Conservation (phyloP, 129 eudicot genomes). For the Chrysanthemum lavandulifolium region DNA sequence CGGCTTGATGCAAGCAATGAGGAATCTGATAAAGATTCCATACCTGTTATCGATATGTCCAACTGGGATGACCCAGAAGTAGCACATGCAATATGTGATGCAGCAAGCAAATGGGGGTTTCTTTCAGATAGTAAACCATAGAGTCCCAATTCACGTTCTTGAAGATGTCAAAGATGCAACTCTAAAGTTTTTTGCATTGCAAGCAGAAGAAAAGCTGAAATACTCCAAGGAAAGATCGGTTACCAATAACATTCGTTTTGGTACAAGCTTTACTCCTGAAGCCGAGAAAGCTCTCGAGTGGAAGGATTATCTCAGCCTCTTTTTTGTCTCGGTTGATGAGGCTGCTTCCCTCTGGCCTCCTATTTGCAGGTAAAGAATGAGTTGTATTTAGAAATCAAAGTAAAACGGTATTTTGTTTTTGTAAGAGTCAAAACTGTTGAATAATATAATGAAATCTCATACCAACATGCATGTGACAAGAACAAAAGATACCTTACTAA, state of each 20-base stretch:
- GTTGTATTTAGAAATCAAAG: background rate
- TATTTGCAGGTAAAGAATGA: conserved; percentile 4
- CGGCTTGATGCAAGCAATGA: background rate
- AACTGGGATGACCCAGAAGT: background rate
- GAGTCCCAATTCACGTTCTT: conserved; percentile 5
- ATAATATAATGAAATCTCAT: too few relatives aligned
- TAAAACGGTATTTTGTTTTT: background rate
- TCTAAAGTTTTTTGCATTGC: too few relatives aligned
- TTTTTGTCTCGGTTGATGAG: too few relatives aligned
- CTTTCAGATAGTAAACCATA: conserved; percentile 4
- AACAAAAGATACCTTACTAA: too few relatives aligned
- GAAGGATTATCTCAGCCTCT: too few relatives aligned
- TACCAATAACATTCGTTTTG: conserved; percentile 6
- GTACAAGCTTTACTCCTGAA: conserved; percentile 9
- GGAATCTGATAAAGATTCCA: background rate
- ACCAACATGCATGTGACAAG: too few relatives aligned
- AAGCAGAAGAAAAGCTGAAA: background rate
- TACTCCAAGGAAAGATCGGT: conserved; percentile 9
- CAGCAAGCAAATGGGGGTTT: background rate
- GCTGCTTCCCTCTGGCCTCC: background rate
- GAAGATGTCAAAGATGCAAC: background rate
- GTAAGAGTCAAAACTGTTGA: background rate
- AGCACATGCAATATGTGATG: conserved; percentile 5
- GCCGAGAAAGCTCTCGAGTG: too few relatives aligned
- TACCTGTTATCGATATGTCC: conserved; percentile 12